Evolutionary conservation across 2,329 filamentous ascomycete genomes (phyloP), one percentile per base, ranked within the genome.

Genomic region (Pestalotiopsis sp.): DNA sequence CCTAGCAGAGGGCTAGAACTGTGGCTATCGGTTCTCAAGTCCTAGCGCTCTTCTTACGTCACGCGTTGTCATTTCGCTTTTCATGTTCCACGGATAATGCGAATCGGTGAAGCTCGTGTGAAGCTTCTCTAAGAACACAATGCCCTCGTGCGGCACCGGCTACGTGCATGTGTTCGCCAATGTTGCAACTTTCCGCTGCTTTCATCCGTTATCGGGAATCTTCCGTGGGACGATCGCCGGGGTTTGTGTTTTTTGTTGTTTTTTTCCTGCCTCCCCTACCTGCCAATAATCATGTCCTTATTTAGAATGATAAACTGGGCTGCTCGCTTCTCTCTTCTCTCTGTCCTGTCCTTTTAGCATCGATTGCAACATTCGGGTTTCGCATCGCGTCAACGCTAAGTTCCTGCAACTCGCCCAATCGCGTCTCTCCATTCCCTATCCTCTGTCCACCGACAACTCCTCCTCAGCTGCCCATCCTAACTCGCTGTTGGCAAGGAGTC

Each of bases 31-130:
- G 80, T 79, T 9, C 80, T 81, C 57, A 92, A 85, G 9, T 86
- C 81, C 93, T 94, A 97, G 66, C 94, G 86, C n/a, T 88, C 88
- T 57, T 52, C 98, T 81, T 31, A 98, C 84, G 41, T 62, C 59
- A 62, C 59, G 36, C 27, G 36, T 38, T 62, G 59, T 20, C n/a
- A 62, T 36, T 52, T 36, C 59, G 59, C 59, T 62, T 39, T 36
- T 62, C 36, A 36, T 36, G 59, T 41, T 62, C 36, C 57, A 59
- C 57, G 57, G 57, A 36, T 59, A 59, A 59, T 59, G 59, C 59
- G 31, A 62, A 62, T 62, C 27, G 59, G 45, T 52, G 45, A 52
- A n/a, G 45, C 45, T 52, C 45, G 45, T 52, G 45, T 17, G 45
- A 52, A 52, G n/a, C 20, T 52, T 52, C 45, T n/a, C 45, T 52